A percentile compares a stretch with the other conserved stretches of the same genome.
phyloP scores from a whole-genome alignment of 306 rosid species.

The Fragaria ananassa region DNA sequence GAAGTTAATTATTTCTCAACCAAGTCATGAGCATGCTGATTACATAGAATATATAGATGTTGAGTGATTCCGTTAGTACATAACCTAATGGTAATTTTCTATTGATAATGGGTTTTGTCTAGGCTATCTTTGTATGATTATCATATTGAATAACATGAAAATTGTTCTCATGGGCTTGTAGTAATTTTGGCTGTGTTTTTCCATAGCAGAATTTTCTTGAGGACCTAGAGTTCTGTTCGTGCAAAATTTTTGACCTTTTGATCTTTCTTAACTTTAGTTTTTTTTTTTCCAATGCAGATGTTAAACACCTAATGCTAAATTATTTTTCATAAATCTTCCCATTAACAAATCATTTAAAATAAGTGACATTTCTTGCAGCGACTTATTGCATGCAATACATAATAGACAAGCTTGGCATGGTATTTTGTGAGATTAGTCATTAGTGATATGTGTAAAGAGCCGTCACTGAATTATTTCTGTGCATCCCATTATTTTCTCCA shows the following conservation, averaged over 20 bases:
- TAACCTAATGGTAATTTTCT: neutral
- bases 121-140: neutral
- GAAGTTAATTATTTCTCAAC: neutral
- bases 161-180: neutral
- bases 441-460: neutral
- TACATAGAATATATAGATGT: neutral
- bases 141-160: neutral
- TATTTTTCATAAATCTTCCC: neutral
- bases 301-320: neutral
- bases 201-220: neutral
- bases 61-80: neutral
- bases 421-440: too few species aligned
- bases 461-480: neutral
- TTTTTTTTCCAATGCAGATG: neutral
- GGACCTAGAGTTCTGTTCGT: neutral
- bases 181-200: neutral
- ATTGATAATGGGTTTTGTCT: neutral
- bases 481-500: constrained; percentile 11
- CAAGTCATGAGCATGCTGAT: neutral
- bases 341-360: neutral
- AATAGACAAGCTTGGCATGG: neutral
- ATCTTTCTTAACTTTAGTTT: neutral
- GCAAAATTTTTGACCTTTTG: neutral
- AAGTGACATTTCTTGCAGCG: neutral
- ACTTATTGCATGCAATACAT: constrained; percentile 2